A percentile compares a stretch with the other conserved stretches of the same genome.
phyloP scores from a whole-genome alignment of 2,329 filamentous ascomycete genomes.

The Ophiostoma sp. region DNA sequence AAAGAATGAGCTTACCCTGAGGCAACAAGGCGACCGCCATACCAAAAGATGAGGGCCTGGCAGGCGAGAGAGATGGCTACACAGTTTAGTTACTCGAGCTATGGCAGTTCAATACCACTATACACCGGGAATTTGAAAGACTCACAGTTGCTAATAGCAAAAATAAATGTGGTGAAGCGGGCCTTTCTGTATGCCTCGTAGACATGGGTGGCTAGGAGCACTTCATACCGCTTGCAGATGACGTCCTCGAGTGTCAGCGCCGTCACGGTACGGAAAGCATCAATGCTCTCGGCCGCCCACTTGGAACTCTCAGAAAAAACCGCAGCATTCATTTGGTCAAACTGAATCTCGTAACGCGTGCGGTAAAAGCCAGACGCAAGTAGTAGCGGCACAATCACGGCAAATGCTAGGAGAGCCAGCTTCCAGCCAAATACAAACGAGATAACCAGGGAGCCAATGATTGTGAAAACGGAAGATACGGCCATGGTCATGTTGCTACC shows the following conservation, averaged over 20 bases:
- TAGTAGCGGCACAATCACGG: constrained; percentile 35
- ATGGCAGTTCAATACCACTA: background rate
- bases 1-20: background rate
- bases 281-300: constrained; percentile 58
- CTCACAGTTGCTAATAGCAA: constrained; percentile 51
- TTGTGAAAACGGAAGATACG: constrained; percentile 57
- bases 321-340: constrained; percentile 52
- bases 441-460: constrained; percentile 59
- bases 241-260: constrained; percentile 56
- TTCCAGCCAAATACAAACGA: constrained; percentile 73
- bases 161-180: constrained; percentile 57
- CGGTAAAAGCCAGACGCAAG: constrained; percentile 39
- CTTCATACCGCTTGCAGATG: constrained; percentile 42
- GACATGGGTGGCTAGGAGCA: constrained; percentile 36
- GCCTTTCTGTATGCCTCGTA: constrained; percentile 50
- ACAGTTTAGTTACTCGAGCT: background rate
- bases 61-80: constrained; percentile 3
- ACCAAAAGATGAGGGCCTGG: background rate
- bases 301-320: constrained; percentile 58
- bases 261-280: constrained; percentile 57
- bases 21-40: background rate
- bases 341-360: constrained; percentile 50
- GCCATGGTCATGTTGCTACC: constrained; percentile 60
- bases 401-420: constrained; percentile 55
- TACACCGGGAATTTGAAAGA: constrained; percentile 48